These are phyloP conservation scores for Penicillium ochrochloron DNA, from an alignment of 495 filamentous ascomycete species.

Conservation along the genomic window DNA sequence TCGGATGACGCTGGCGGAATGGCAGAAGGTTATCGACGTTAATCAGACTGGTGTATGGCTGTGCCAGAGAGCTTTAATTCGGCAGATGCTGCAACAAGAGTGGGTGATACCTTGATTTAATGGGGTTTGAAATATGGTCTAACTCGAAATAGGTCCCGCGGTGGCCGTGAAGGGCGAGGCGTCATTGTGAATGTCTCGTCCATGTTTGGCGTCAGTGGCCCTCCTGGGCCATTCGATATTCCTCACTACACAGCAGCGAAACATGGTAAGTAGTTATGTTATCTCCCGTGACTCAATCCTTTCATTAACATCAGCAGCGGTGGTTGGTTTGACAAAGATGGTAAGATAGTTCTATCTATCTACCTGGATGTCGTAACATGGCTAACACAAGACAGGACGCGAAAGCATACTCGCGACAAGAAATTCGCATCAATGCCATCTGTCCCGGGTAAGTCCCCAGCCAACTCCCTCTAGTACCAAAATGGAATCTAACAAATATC, in stretches of 20 bases:
- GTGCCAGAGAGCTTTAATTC: conserved; percentile 51
- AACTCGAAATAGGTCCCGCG: conserved; percentile 19
- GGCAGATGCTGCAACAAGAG: conserved; percentile 56
- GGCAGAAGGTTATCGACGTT: conserved; percentile 46
- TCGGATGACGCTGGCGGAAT: conserved; percentile 41
- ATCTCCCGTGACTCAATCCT: not conserved
- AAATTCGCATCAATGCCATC: conserved; percentile 56
- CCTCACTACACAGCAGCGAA: conserved; percentile 48
- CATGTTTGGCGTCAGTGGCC: conserved; percentile 31
- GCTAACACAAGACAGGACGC: conserved; percentile 40
- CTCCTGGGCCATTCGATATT: conserved; percentile 29
- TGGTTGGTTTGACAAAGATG: conserved; percentile 49
- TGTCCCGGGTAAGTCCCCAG: conserved; percentile 43
- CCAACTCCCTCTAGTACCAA: not conserved
- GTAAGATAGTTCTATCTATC: conserved; percentile 11
- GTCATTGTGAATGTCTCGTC: conserved; percentile 40
- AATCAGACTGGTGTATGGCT: conserved; percentile 55
- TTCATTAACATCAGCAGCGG: conserved; percentile 24
- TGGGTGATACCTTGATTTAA: conserved; percentile 10
- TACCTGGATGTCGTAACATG: no score
- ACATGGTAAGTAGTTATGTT: conserved; percentile 36
- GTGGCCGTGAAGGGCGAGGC: conserved; percentile 30
- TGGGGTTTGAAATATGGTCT: not conserved
- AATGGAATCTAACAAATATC: not conserved
- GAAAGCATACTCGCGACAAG: conserved; percentile 44